phyloP scores from a whole-genome alignment of 1,284 basidiomycete species.

The Cryptococcus jaspeensis region DNA sequence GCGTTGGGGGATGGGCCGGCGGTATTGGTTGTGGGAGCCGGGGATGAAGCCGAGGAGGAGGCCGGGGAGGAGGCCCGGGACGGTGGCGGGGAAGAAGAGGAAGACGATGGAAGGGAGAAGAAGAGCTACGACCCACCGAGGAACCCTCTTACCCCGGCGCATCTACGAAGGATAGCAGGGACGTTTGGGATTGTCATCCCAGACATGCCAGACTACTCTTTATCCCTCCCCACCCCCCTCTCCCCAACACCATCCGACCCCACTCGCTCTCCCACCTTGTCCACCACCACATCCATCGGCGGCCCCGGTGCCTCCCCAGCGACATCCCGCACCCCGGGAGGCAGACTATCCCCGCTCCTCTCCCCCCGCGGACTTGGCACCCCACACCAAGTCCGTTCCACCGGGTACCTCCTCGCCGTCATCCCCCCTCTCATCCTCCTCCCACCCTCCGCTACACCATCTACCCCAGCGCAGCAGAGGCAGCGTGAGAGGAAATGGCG shows the following conservation, averaged over 20 bases:
- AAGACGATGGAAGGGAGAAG: slow-evolving; percentile 1
- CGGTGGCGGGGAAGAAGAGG: neutral
- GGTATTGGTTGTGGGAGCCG: no score
- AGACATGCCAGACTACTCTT: neutral
- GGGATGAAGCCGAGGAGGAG: no score
- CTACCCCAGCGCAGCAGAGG: slow-evolving; percentile 7
- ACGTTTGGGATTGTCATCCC: slow-evolving; percentile 48
- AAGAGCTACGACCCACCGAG: slow-evolving; percentile 36
- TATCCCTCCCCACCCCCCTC: slow-evolving; percentile 11
- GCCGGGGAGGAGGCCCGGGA: neutral
- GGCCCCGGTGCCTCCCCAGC: slow-evolving; percentile 8
- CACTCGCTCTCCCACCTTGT: neutral
- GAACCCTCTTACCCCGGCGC: slow-evolving; percentile 37
- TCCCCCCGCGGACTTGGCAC: neutral
- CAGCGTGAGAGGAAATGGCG: slow-evolving; percentile 34
- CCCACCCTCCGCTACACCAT: neutral
- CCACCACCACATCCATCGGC: slow-evolving; percentile 12
- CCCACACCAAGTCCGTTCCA: slow-evolving; percentile 6
- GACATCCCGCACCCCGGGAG: slow-evolving; percentile 7
- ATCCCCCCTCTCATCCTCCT: slow-evolving; percentile 40
- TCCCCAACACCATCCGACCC: neutral
- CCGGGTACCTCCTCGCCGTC: slow-evolving; percentile 38
- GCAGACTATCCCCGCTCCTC: slow-evolving; percentile 11
- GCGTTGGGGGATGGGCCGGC: no score
- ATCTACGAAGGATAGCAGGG: slow-evolving; percentile 46